phyloP scores from a whole-genome alignment of 2,329 filamentous ascomycete species.

The Fusarium sp. region DNA sequence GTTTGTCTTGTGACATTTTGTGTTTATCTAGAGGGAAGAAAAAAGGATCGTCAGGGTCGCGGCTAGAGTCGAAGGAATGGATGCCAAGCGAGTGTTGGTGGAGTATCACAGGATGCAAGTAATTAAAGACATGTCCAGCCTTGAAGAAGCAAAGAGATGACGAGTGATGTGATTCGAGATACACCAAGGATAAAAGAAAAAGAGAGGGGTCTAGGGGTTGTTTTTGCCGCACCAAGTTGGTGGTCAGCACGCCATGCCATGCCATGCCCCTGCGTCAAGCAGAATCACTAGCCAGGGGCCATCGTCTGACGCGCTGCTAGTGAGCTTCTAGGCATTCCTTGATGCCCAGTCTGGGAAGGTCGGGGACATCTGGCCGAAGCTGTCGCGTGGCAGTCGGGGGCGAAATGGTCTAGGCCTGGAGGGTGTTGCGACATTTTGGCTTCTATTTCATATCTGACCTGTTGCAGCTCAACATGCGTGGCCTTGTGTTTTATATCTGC shows the following conservation, averaged over 20 bases:
- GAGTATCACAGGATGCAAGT: conserved; percentile 25
- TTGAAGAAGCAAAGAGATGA: conserved; percentile 18
- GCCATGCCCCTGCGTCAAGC: conserved; percentile 10
- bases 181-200: conserved; percentile 12
- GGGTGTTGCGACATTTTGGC: background rate
- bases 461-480: too few species aligned
- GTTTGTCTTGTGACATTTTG: conserved; percentile 31
- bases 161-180: background rate
- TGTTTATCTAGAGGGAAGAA: background rate
- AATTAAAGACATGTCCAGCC: conserved; percentile 11
- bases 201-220: background rate
- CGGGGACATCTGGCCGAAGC: background rate
- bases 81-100: conserved; percentile 18
- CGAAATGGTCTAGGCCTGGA: conserved; percentile 13
- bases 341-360: conserved; percentile 22
- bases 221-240: conserved; percentile 5
- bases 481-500: too few species aligned
- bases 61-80: background rate
- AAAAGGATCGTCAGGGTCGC: conserved; percentile 3
- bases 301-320: background rate
- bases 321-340: background rate
- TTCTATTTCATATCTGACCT: too few species aligned
- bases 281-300: background rate
- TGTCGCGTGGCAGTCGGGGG: conserved; percentile 21
- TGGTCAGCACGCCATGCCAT: background rate